These are phyloP conservation scores for Epichloe gansuensis DNA, from an alignment of 2,329 filamentous ascomycete genomes.

Conservation along the genomic window DNA sequence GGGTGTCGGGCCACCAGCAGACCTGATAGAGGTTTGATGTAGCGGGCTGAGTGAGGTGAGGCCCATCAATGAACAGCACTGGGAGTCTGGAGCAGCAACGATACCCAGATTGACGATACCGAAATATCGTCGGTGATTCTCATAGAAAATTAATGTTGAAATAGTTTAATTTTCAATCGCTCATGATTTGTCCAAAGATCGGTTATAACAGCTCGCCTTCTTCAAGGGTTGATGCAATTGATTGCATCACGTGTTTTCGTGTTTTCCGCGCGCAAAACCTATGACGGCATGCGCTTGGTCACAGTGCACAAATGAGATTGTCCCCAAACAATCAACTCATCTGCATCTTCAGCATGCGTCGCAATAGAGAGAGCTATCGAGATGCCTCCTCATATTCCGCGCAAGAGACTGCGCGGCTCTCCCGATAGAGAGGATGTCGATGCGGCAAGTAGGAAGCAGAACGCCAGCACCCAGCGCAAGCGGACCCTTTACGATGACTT, in stretches of 20 bases:
- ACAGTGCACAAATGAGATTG: background rate
- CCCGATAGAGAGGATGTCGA: conserved; percentile 16
- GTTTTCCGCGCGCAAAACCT: conserved; percentile 13
- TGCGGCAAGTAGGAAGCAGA: conserved; percentile 13
- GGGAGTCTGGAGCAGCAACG: background rate
- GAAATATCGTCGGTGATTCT: background rate
- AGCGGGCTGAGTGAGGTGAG: background rate
- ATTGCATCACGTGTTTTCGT: conserved; percentile 17
- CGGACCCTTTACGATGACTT: conserved; percentile 50
- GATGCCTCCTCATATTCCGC: conserved; percentile 58
- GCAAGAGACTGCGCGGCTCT: conserved; percentile 48
- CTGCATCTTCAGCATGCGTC: conserved; percentile 8
- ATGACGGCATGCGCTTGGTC: conserved; percentile 13
- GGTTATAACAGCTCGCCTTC: background rate
- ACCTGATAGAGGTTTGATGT: conserved; percentile 44
- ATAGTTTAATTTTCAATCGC: background rate
- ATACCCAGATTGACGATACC: background rate
- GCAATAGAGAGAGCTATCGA: background rate
- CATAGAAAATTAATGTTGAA: background rate
- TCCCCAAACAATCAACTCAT: background rate
- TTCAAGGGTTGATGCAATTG: background rate
- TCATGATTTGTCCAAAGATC: background rate
- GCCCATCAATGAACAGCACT: background rate
- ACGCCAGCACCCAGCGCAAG: conserved; percentile 6
- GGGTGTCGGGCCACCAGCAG: conserved; percentile 68